These are phyloP conservation scores for Adansonia digitata DNA, from an alignment of 345 rosid species.

Conservation along the genomic window DNA sequence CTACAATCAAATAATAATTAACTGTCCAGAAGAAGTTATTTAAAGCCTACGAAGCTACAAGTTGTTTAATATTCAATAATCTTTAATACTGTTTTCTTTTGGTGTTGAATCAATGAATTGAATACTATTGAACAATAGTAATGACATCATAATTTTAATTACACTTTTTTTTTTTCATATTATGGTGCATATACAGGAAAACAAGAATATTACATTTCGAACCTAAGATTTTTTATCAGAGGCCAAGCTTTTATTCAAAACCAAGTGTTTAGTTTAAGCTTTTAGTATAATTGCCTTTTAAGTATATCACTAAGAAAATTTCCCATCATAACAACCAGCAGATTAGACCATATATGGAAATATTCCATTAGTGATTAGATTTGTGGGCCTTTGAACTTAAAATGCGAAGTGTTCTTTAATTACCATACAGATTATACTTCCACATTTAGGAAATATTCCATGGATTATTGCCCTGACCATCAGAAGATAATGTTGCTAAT, in stretches of 20 bases:
- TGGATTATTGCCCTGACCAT: constrained; percentile 14
- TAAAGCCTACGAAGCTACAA: too few species aligned
- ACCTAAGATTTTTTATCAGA: too few species aligned
- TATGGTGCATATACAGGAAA: too few species aligned
- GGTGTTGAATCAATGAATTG: too few species aligned
- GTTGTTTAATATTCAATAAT: too few species aligned
- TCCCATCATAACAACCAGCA: constrained; percentile 48
- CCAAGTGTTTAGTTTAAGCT: constrained; percentile 19
- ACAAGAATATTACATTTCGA: too few species aligned
- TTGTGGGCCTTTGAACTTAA: constrained; percentile 48
- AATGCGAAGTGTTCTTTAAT: constrained; percentile 25
- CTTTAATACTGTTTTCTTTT: too few species aligned
- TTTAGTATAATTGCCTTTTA: constrained; percentile 27
- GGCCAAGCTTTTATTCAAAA: neutral
- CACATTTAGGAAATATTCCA: constrained; percentile 26
- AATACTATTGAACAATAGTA: too few species aligned
- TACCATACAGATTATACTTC: constrained; percentile 38
- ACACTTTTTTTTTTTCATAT: too few species aligned
- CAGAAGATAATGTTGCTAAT: constrained; percentile 24
- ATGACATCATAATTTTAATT: too few species aligned
- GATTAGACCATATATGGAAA: constrained; percentile 10
- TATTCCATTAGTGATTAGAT: constrained; percentile 39
- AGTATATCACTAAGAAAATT: constrained; percentile 32
- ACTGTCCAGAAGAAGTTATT: too few species aligned
- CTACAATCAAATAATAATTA: too few species aligned